phyloP scores from a whole-genome alignment of 208 protist species.

The Acanthamoeba castellanii region DNA sequence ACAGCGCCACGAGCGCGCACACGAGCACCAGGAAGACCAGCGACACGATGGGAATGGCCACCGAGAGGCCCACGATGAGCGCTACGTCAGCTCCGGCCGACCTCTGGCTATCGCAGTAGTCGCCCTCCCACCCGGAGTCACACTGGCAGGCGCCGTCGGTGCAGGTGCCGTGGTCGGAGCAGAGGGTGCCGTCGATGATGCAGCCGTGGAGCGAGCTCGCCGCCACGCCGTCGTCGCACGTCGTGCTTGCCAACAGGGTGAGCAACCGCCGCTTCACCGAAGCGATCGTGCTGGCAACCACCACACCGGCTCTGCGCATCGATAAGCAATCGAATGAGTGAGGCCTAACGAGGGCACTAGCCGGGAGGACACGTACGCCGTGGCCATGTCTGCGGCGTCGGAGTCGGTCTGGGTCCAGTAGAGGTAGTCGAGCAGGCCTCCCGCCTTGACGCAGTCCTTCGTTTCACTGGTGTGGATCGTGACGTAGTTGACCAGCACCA shows the following conservation, averaged over 20 bases:
- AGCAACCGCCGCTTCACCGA: not conserved
- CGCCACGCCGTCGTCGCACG: not conserved
- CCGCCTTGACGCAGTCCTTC: not conserved
- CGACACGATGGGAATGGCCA: not conserved
- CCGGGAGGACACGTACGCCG: not conserved
- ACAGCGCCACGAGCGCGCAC: not conserved
- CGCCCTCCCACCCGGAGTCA: not conserved
- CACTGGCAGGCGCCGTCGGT: not conserved
- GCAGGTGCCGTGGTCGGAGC: conserved; percentile 2
- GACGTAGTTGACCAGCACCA: not conserved
- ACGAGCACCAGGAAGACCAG: conserved; percentile 6
- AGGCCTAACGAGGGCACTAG: too few relatives aligned
- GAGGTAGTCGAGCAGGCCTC: conserved; percentile 1
- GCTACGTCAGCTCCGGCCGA: not conserved
- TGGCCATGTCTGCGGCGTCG: not conserved
- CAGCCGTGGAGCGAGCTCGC: conserved; percentile 12
- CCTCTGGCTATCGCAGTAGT: not conserved
- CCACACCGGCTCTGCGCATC: not conserved
- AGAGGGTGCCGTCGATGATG: conserved; percentile 22
- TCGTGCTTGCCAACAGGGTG: not conserved
- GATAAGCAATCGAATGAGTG: too few relatives aligned
- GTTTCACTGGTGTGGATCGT: not conserved
- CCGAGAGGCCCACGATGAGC: not conserved
- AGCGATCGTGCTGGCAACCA: not conserved
- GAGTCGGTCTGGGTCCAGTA: conserved; percentile 27